These are phyloP conservation scores for Colletotrichum acutatum DNA, from an alignment of 2,329 filamentous ascomycete genomes.

Conservation along the genomic window DNA sequence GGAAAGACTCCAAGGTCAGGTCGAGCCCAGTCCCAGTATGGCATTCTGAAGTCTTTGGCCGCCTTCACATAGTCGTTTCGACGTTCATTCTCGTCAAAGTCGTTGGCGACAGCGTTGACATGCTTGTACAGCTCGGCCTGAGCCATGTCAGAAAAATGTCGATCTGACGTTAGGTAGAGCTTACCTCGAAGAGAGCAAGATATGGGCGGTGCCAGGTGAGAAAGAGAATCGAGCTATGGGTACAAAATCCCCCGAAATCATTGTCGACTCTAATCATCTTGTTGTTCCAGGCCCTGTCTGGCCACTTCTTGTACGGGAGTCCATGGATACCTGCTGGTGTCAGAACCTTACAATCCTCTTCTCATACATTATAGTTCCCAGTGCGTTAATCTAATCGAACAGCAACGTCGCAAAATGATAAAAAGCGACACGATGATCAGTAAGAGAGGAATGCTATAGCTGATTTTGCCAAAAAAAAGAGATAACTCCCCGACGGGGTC, in stretches of 20 bases:
- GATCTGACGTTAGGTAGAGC: neutral
- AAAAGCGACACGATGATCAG: no score
- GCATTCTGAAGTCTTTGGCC: constrained; percentile 43
- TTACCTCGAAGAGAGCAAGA: constrained; percentile 68
- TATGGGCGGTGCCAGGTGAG: constrained; percentile 75
- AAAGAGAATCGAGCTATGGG: constrained; percentile 70
- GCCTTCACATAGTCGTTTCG: constrained; percentile 41
- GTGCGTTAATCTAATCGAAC: no score
- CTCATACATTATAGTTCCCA: no score
- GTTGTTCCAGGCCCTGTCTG: constrained; percentile 36
- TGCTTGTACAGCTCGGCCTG: constrained; percentile 41
- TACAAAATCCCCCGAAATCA: constrained; percentile 70
- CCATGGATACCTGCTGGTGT: constrained; percentile 45
- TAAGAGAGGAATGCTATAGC: no score
- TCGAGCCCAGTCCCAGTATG: constrained; percentile 48
- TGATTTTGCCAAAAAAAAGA: no score
- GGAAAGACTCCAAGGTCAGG: constrained; percentile 36
- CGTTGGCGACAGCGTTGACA: constrained; percentile 38
- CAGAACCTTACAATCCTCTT: neutral
- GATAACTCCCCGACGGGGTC: no score
- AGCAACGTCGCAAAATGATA: no score
- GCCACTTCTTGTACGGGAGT: constrained; percentile 44
- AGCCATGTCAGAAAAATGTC: neutral
- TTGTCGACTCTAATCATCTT: constrained; percentile 41
- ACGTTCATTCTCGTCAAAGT: constrained; percentile 37